Evolutionary conservation across 2,329 filamentous ascomycete species (phyloP).

Genomic region (Penicillium brevicompactum): DNA sequence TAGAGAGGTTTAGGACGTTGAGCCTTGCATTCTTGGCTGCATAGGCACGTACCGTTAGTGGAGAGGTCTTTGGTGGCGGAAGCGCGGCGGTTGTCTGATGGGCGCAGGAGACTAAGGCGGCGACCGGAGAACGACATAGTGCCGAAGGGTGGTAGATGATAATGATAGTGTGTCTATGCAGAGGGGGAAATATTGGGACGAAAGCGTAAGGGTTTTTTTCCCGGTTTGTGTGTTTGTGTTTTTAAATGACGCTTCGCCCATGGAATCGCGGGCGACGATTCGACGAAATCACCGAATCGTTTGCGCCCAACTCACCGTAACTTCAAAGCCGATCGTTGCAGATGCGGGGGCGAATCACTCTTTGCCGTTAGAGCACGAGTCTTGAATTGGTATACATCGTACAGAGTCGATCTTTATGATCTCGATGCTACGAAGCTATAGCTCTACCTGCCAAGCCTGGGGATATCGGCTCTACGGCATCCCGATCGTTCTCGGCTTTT

Average conservation of each 20-base stretch:
- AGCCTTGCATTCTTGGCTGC: background rate
- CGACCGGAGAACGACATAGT: conserved; percentile 52
- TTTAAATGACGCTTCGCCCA: background rate
- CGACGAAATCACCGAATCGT: conserved; percentile 25
- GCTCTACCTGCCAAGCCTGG: too few relatives aligned
- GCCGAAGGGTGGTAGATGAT: background rate
- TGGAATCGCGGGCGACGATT: conserved; percentile 21
- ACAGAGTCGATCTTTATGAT: too few relatives aligned
- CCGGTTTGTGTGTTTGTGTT: background rate
- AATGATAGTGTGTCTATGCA: background rate
- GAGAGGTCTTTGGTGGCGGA: conserved; percentile 49
- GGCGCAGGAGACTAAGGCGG: conserved; percentile 46
- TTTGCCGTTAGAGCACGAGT: background rate
- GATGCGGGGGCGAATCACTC: too few relatives aligned
- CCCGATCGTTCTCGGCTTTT: conserved; percentile 9
- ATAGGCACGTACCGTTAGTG: conserved; percentile 44
- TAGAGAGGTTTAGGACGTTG: conserved; percentile 37
- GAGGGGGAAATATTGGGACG: background rate
- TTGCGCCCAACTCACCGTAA: conserved; percentile 9
- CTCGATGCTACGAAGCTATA: too few relatives aligned
- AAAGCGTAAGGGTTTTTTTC: conserved; percentile 10
- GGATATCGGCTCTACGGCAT: conserved; percentile 1
- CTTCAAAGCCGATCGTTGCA: background rate
- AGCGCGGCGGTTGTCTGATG: conserved; percentile 39
- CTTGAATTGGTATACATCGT: too few relatives aligned